Evolutionary conservation across 768 basidiomycete genomes (phyloP).

Genomic region (Hypholoma fasciculare): DNA sequence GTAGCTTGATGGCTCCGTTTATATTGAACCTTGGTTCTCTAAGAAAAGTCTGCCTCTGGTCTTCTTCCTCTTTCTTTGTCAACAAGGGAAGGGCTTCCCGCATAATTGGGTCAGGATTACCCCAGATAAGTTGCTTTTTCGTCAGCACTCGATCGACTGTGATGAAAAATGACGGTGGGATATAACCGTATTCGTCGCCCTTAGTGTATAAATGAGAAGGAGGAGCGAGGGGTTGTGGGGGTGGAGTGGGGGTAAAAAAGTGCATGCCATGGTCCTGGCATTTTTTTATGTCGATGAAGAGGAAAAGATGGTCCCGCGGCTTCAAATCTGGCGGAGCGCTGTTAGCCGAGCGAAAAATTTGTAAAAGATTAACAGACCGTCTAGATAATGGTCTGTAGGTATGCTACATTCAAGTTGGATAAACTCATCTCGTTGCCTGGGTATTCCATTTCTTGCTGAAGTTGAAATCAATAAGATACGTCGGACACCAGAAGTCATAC

Average conservation of each 20-base stretch:
- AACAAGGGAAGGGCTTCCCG: neutral
- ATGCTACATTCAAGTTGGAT: conserved; percentile 18
- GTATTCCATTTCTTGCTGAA: conserved; percentile 21
- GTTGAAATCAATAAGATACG: neutral
- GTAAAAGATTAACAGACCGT: conserved; percentile 4
- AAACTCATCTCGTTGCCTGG: conserved; percentile 15
- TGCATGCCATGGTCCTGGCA: conserved; percentile 15
- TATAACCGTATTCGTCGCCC: conserved; percentile 18
- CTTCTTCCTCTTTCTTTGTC: neutral
- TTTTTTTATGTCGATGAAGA: conserved; percentile 15
- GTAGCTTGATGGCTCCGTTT: conserved; percentile 6
- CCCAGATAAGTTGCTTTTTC: conserved; percentile 17
- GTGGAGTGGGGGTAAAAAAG: conserved; percentile 16
- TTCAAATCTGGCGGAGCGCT: conserved; percentile 7
- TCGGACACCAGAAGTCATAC: neutral
- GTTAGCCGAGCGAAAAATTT: neutral
- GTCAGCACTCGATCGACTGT: conserved; percentile 10
- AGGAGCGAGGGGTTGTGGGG: conserved; percentile 4
- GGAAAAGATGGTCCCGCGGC: conserved; percentile 16
- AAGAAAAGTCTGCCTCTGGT: neutral
- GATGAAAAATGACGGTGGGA: conserved; percentile 16
- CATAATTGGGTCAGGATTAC: conserved; percentile 5
- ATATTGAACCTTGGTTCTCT: neutral
- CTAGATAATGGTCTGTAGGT: conserved; percentile 13
- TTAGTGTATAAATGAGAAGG: conserved; percentile 14